phyloP scores from a whole-genome alignment of 2,329 filamentous ascomycete genomes.

The Aspergillus transmontanensis region DNA sequence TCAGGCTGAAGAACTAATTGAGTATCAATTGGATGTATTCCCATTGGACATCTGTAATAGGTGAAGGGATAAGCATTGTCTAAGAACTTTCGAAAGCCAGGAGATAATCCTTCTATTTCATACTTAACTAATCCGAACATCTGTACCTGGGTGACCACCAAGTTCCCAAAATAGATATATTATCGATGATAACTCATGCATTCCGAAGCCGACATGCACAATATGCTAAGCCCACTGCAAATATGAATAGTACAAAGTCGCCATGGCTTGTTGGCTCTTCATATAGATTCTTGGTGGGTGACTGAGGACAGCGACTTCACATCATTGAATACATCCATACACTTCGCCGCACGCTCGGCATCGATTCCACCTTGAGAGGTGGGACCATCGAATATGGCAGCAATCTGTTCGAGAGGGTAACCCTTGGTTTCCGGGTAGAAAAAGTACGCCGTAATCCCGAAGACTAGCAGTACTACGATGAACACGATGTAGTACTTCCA shows the following conservation, averaged over 20 bases:
- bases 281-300: not conserved
- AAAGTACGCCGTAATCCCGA: slow-evolving; percentile 10
- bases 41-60: too few species aligned
- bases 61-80: too few species aligned
- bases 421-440: slow-evolving; percentile 20
- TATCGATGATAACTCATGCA: too few species aligned
- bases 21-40: not conserved
- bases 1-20: not conserved
- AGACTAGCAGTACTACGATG: slow-evolving; percentile 14
- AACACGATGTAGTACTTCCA: slow-evolving; percentile 30
- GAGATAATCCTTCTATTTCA: too few species aligned
- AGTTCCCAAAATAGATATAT: too few species aligned
- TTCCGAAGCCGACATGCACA: too few species aligned
- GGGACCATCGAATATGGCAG: slow-evolving; percentile 15
- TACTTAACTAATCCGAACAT: too few species aligned
- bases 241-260: not conserved
- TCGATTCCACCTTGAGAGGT: not conserved
- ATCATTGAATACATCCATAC: not conserved
- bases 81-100: too few species aligned
- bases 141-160: too few species aligned
- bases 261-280: not conserved
- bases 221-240: not conserved
- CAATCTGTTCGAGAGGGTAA: slow-evolving; percentile 17
- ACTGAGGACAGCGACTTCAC: not conserved
- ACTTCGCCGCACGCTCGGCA: not conserved